These are phyloP conservation scores for Heritiera fomes DNA, from an alignment of 345 rosid species.

Conservation along the genomic window DNA sequence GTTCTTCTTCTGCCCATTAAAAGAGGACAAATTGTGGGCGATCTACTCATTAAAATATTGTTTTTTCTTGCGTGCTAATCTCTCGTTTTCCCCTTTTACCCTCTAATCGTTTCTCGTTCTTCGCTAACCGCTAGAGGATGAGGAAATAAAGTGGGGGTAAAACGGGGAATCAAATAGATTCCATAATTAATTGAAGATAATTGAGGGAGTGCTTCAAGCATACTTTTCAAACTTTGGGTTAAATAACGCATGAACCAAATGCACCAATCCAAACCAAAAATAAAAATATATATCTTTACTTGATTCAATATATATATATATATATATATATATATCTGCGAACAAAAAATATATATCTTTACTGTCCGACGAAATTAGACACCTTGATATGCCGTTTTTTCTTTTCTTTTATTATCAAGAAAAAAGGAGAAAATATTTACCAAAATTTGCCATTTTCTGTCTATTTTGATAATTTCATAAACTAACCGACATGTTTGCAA, in stretches of 20 bases:
- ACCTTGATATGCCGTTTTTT: neutral
- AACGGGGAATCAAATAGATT: neutral
- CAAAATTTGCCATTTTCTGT: neutral
- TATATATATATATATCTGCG: too few species aligned
- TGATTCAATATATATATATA: too few species aligned
- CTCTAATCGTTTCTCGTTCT: neutral
- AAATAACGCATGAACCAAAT: neutral
- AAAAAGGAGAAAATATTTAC: neutral
- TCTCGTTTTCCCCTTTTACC: conserved; percentile 3
- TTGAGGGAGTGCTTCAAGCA: neutral
- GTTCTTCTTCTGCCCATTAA: conserved; percentile 29
- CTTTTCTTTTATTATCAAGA: neutral
- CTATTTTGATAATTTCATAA: neutral
- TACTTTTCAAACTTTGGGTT: neutral
- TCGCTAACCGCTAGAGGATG: neutral
- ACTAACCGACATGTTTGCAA: too few species aligned
- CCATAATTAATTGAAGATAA: neutral
- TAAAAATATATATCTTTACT: too few species aligned
- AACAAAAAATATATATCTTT: too few species aligned
- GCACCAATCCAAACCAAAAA: neutral
- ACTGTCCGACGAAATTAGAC: neutral
- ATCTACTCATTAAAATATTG: conserved; percentile 22
- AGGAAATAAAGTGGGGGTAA: neutral
- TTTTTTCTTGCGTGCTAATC: neutral
- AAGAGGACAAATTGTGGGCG: conserved; percentile 13